Conservation (phyloP, 78 protist species). For the Dictyostelium firmibasis region DNA sequence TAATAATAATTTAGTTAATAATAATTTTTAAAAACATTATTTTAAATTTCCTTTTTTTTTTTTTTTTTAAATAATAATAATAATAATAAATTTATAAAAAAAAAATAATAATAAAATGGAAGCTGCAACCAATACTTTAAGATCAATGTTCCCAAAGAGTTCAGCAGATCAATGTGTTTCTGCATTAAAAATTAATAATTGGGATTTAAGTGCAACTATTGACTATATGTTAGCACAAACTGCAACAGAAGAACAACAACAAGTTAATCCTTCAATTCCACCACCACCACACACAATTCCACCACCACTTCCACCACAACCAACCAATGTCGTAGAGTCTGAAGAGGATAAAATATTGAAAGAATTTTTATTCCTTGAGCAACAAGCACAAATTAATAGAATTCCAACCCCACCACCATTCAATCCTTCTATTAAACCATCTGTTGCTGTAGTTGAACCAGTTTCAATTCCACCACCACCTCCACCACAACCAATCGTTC, state of each 20-base stretch:
- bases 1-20: not conserved
- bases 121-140: not conserved
- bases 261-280: conserved; percentile 10
- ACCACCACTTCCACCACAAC: not conserved
- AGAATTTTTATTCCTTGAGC: conserved; percentile 23
- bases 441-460: not conserved
- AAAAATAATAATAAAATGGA: not conserved
- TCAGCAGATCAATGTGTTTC: conserved; percentile 22
- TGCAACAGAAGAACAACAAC: conserved; percentile 16
- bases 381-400: not conserved
- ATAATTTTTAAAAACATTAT: not conserved
- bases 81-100: not conserved
- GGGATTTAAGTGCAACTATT: conserved; percentile 49
- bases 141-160: conserved; percentile 61
- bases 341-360: conserved; percentile 21
- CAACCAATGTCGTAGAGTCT: not conserved
- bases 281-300: not conserved
- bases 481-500: not conserved
- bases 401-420: not conserved
- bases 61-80: not conserved
- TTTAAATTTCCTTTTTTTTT: not conserved
- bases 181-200: conserved; percentile 33
- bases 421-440: not conserved
- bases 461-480: not conserved
- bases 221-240: conserved; percentile 39